A percentile compares a stretch with the other conserved stretches of the same genome.
phyloP scores from a whole-genome alignment of 768 basidiomycete species.

The Boletus barrowsii region DNA sequence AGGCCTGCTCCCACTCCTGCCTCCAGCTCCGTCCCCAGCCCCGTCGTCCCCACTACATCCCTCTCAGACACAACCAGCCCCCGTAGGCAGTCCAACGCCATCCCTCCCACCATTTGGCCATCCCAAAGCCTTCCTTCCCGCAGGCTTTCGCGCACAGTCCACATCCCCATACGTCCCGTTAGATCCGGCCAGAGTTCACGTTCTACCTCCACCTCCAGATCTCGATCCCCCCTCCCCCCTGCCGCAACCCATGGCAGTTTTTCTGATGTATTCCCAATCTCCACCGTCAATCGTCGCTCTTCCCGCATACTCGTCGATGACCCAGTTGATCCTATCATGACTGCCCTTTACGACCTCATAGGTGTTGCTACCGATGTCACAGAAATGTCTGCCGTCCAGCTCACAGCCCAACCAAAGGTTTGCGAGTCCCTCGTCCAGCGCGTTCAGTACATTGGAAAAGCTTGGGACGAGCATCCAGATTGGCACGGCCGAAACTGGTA shows the following conservation, averaged over 20 bases:
- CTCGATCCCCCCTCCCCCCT: slow-evolving; percentile 86
- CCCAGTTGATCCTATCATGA: slow-evolving; percentile 86
- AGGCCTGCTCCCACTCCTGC: slow-evolving; percentile 47
- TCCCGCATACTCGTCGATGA: slow-evolving; percentile 83
- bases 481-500: slow-evolving; percentile 99
- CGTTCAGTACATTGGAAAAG: slow-evolving; percentile 87
- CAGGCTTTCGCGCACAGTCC: slow-evolving; percentile 81
- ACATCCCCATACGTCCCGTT: slow-evolving; percentile 63
- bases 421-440: slow-evolving; percentile 87
- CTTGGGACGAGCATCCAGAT: slow-evolving; percentile 97
- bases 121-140: slow-evolving; percentile 61
- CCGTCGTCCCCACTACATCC: slow-evolving; percentile 55
- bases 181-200: slow-evolving; percentile 84
- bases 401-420: slow-evolving; percentile 80
- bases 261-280: slow-evolving; percentile 46
- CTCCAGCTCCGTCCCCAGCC: slow-evolving; percentile 57
- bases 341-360: slow-evolving; percentile 88
- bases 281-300: slow-evolving; percentile 63
- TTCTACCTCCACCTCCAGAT: slow-evolving; percentile 92
- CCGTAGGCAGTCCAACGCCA: slow-evolving; percentile 55
- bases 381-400: slow-evolving; percentile 84
- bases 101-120: slow-evolving; percentile 53
- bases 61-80: slow-evolving; percentile 65
- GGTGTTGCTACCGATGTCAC: slow-evolving; percentile 89
- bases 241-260: slow-evolving; percentile 63